A percentile compares a stretch with the other conserved stretches of the same genome.
Conservation (phyloP, 495 filamentous ascomycete species). For the Elaphomyces granulatus region DNA sequence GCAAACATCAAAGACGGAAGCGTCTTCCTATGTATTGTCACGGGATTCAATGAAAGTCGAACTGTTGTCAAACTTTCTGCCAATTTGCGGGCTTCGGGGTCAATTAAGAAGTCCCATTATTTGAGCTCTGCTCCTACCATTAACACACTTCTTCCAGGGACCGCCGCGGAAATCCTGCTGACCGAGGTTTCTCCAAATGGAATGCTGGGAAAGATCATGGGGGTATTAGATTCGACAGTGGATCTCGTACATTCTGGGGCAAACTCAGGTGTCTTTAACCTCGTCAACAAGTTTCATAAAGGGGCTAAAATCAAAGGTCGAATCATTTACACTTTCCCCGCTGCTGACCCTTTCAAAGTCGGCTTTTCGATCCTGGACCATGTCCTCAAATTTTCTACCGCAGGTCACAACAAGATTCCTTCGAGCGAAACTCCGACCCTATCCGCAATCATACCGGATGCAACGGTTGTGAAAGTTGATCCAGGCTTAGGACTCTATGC, state of each 20-base stretch:
- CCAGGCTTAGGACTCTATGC: slow-evolving; percentile 66
- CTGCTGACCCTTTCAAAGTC: slow-evolving; percentile 62
- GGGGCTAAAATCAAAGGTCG: slow-evolving; percentile 77
- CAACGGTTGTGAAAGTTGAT: slow-evolving; percentile 63
- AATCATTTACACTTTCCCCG: slow-evolving; percentile 72
- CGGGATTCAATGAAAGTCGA: slow-evolving; percentile 56
- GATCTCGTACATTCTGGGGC: slow-evolving; percentile 77
- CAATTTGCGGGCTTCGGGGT: slow-evolving; percentile 47
- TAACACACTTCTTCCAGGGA: slow-evolving; percentile 78
- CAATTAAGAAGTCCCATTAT: slow-evolving; percentile 54
- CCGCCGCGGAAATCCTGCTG: slow-evolving; percentile 71
- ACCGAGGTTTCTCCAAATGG: slow-evolving; percentile 48
- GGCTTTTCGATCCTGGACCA: slow-evolving; percentile 79
- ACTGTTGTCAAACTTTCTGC: slow-evolving; percentile 80
- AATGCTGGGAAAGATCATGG: slow-evolving; percentile 82
- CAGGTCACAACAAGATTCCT: slow-evolving; percentile 23
- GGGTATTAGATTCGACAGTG: slow-evolving; percentile 72
- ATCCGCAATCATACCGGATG: slow-evolving; percentile 60
- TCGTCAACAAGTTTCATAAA: slow-evolving; percentile 59
- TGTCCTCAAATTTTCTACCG: slow-evolving; percentile 43
- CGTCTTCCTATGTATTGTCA: slow-evolving; percentile 71
- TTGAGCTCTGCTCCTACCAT: slow-evolving; percentile 70
- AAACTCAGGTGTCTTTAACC: slow-evolving; percentile 45
- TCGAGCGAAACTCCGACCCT: slow-evolving; percentile 48
- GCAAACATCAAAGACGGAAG: slow-evolving; percentile 58